Conservation (phyloP, 2,329 filamentous ascomycete genomes). For the Fusarium pseudoanthophilum region DNA sequence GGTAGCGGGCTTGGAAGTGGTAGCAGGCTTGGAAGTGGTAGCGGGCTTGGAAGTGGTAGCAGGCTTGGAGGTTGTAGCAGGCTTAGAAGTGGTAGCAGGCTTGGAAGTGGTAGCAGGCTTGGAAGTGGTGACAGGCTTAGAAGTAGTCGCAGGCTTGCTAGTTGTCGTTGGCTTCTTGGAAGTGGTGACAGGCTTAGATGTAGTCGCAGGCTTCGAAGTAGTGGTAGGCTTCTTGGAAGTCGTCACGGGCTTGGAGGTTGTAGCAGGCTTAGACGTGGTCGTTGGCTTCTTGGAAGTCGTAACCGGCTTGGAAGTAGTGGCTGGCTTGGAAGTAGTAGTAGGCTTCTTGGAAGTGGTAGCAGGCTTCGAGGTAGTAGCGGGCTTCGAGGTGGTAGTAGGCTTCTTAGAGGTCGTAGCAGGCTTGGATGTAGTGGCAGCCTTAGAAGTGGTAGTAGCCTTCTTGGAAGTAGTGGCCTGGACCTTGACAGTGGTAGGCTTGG, state of each 20-base stretch:
- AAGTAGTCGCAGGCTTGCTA: neutral
- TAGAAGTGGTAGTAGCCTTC: neutral
- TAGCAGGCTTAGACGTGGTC: neutral
- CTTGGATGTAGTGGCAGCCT: neutral
- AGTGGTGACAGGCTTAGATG: neutral
- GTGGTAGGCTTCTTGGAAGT: neutral
- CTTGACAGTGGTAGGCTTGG: neutral
- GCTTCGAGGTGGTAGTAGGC: neutral
- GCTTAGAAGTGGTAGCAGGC: accelerated
- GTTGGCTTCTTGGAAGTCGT: neutral
- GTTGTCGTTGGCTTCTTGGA: neutral
- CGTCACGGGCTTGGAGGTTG: neutral
- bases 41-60: neutral
- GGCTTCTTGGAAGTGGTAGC: neutral
- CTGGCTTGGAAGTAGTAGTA: accelerated
- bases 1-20: neutral
- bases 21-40: neutral
- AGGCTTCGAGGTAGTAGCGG: neutral
- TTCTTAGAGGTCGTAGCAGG: neutral
- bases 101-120: neutral
- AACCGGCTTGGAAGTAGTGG: neutral
- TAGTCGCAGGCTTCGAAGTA: neutral
- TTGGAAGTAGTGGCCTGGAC: neutral
- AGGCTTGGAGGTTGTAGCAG: accelerated
- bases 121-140: neutral